Evolutionary conservation across 176 grass and related monocot genomes (phyloP).

Genomic region (Chloris gayana): DNA sequence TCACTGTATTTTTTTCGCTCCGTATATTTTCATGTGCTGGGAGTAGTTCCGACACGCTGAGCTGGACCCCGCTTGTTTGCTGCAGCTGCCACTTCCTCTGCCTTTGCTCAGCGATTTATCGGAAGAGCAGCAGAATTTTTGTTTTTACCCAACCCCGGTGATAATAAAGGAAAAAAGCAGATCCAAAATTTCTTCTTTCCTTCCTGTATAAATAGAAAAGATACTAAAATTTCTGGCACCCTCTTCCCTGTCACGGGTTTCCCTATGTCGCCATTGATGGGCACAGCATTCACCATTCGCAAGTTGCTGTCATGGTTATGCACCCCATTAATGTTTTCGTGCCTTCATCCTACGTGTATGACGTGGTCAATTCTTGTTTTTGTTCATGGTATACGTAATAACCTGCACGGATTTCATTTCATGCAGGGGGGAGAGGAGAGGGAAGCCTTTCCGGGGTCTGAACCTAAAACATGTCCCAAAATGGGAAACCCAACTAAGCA

Average conservation of each 20-base stretch:
- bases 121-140: too few species aligned
- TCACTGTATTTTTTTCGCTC: background rate
- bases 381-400: background rate
- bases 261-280: slow-evolving; percentile 39
- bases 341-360: background rate
- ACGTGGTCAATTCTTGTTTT: background rate
- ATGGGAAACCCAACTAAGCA: slow-evolving; percentile 22
- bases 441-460: background rate
- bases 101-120: background rate
- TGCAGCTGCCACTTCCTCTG: background rate
- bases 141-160: too few species aligned
- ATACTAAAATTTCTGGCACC: background rate
- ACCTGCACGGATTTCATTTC: background rate
- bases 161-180: background rate
- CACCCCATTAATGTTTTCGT: background rate
- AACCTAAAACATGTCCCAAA: slow-evolving; percentile 43
- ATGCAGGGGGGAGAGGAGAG: background rate
- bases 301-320: background rate
- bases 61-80: slow-evolving; percentile 26
- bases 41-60: slow-evolving; percentile 14
- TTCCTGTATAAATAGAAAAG: background rate
- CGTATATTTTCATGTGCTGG: slow-evolving; percentile 5
- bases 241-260: slow-evolving; percentile 1
- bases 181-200: background rate
- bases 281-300: slow-evolving; percentile 30